Percentiles rank a stretch among this genome's conserved stretches.
Conservation (phyloP, 768 basidiomycete species). For the Tricholoma flavovirens region DNA sequence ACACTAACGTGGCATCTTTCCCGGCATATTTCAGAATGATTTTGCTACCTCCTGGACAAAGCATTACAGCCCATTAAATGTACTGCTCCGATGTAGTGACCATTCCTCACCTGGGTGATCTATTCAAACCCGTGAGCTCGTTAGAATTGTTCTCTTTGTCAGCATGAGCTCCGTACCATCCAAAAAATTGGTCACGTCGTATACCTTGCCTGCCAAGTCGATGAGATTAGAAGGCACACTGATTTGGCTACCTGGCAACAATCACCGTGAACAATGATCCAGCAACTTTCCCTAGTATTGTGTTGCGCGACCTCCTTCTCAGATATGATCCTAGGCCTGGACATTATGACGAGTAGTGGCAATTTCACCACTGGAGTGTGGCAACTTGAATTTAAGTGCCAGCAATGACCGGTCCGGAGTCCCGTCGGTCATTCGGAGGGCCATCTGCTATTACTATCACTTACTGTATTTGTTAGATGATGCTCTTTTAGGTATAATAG, state of each 20-base stretch:
- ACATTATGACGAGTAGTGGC: slow-evolving; percentile 18
- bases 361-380: background rate
- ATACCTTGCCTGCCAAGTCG: slow-evolving; percentile 50
- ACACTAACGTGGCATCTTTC: slow-evolving; percentile 76
- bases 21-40: slow-evolving; percentile 88
- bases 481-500: no score
- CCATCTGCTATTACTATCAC: no score
- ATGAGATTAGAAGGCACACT: background rate
- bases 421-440: background rate
- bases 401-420: background rate
- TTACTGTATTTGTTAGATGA: no score
- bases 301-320: slow-evolving; percentile 50
- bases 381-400: background rate
- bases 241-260: background rate
- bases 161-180: slow-evolving; percentile 40
- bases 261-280: slow-evolving; percentile 81
- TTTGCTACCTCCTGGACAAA: slow-evolving; percentile 60
- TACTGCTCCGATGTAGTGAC: background rate
- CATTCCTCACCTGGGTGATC: slow-evolving; percentile 57
- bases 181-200: slow-evolving; percentile 76
- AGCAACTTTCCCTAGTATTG: slow-evolving; percentile 57
- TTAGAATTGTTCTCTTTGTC: background rate
- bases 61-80: slow-evolving; percentile 2
- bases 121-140: slow-evolving; percentile 14
- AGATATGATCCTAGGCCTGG: slow-evolving; percentile 25